phyloP scores from a whole-genome alignment of 2,329 filamentous ascomycete species.

The Endocalyx cinctus region DNA sequence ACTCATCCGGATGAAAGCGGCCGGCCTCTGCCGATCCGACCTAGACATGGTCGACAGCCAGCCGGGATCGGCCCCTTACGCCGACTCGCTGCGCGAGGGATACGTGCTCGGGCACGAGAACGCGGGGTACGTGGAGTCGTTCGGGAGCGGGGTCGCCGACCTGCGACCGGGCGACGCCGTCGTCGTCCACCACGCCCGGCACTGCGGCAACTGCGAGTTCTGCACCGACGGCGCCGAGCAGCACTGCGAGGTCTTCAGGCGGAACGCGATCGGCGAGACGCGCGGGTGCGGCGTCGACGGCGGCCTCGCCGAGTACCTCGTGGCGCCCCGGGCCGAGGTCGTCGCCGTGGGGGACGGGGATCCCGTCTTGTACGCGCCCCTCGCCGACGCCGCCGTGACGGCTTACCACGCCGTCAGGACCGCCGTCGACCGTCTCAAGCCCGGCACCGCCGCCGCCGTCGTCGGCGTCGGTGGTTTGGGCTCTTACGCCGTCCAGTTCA shows the following conservation, averaged over 20 bases:
- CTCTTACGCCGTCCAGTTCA: slow-evolving; percentile 13
- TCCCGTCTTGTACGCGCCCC: slow-evolving; percentile 11
- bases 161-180: slow-evolving; percentile 12
- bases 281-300: slow-evolving; percentile 14
- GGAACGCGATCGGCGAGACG: slow-evolving; percentile 11
- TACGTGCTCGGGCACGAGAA: slow-evolving; percentile 17
- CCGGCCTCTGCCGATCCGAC: slow-evolving; percentile 15
- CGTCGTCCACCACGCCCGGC: slow-evolving; percentile 16
- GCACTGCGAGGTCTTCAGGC: slow-evolving; percentile 13
- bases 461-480: slow-evolving; percentile 15
- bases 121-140: slow-evolving; percentile 11
- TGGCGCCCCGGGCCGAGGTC: slow-evolving; percentile 12
- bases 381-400: slow-evolving; percentile 14
- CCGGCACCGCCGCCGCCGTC: slow-evolving; percentile 12
- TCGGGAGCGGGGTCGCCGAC: slow-evolving; percentile 10
- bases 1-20: slow-evolving; percentile 16
- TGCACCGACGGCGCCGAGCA: slow-evolving; percentile 14
- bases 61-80: slow-evolving; percentile 15
- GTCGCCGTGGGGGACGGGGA: slow-evolving; percentile 12
- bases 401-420: slow-evolving; percentile 14
- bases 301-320: slow-evolving; percentile 12
- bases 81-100: slow-evolving; percentile 10
- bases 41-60: slow-evolving; percentile 17
- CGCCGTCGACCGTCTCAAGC: slow-evolving; percentile 10
- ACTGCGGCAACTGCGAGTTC: slow-evolving; percentile 14